phyloP scores from a whole-genome alignment of 441 rosid species.

The Brassica balearica region DNA sequence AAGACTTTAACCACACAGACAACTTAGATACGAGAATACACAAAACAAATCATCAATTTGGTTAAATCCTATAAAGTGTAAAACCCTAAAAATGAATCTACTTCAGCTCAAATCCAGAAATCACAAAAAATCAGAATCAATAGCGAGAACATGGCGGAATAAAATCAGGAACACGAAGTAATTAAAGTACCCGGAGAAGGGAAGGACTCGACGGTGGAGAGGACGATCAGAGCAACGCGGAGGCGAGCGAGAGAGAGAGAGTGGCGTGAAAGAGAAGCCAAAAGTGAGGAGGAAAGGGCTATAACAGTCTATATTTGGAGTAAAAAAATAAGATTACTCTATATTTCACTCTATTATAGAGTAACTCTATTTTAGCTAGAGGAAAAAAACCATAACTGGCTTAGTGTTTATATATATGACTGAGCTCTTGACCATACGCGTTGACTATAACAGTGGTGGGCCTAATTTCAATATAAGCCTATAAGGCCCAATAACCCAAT shows the following conservation, averaged over 20 bases:
- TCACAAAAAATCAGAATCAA: not conserved
- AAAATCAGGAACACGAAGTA: not conserved
- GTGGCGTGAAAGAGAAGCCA: constrained; percentile 2
- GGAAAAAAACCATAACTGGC: no score
- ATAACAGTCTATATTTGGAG: no score
- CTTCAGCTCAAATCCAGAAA: not conserved
- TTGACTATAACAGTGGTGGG: not conserved
- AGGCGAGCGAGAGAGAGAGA: not conserved
- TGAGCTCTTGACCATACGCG: constrained; percentile 1
- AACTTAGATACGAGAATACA: constrained; percentile 25
- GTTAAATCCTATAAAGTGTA: not conserved
- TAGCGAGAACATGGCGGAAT: not conserved
- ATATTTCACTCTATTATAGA: no score
- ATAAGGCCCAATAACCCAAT: not conserved
- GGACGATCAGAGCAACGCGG: not conserved
- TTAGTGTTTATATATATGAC: not conserved
- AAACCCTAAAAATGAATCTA: constrained; percentile 15
- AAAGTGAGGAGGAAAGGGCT: not conserved
- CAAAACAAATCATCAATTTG: not conserved
- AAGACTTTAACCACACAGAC: constrained; percentile 21
- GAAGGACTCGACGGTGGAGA: not conserved
- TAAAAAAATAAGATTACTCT: no score
- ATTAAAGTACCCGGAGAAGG: constrained; percentile 18
- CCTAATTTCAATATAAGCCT: not conserved
- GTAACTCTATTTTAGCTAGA: no score